Evolutionary conservation across 805 yeast genomes (phyloP).

Genomic region (Teunomyces atbi): DNA sequence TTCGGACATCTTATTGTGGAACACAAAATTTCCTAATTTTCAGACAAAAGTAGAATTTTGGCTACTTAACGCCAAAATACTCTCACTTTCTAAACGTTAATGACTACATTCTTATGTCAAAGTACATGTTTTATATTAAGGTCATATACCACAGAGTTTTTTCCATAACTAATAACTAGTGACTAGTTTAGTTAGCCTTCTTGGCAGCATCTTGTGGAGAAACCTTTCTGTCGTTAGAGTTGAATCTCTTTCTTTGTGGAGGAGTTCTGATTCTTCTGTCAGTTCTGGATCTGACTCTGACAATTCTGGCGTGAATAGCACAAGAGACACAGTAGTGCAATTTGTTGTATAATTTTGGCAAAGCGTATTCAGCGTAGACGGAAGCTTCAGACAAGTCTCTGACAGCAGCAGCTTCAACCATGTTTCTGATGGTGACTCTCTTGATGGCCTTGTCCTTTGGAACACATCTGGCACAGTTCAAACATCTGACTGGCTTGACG

Average conservation of each 20-base stretch:
- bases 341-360: constrained; percentile 99
- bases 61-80: too few relatives aligned
- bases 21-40: too few relatives aligned
- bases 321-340: constrained; percentile 99
- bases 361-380: constrained; percentile 97
- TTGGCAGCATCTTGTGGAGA: constrained; percentile 97
- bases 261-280: constrained; percentile 99
- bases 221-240: constrained; percentile 87
- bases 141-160: constrained; percentile 4
- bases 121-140: constrained; percentile 3
- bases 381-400: constrained; percentile 99
- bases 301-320: constrained; percentile 99
- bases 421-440: constrained; percentile 99
- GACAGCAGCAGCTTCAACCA: constrained; percentile 99
- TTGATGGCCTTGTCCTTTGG: constrained; percentile 99
- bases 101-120: background rate
- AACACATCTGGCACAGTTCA: constrained; percentile 99
- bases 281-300: constrained; percentile 98
- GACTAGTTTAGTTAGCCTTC: constrained; percentile 61
- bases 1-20: too few relatives aligned
- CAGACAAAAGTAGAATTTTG: too few relatives aligned
- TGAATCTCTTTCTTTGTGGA: constrained; percentile 97
- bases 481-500: constrained; percentile 99
- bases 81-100: background rate
- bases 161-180: background rate